A percentile compares a stretch with the other conserved stretches of the same genome.
These are phyloP conservation scores for Cryomyces antarcticus DNA, from an alignment of 495 filamentous ascomycete species.

Conservation along the genomic window DNA sequence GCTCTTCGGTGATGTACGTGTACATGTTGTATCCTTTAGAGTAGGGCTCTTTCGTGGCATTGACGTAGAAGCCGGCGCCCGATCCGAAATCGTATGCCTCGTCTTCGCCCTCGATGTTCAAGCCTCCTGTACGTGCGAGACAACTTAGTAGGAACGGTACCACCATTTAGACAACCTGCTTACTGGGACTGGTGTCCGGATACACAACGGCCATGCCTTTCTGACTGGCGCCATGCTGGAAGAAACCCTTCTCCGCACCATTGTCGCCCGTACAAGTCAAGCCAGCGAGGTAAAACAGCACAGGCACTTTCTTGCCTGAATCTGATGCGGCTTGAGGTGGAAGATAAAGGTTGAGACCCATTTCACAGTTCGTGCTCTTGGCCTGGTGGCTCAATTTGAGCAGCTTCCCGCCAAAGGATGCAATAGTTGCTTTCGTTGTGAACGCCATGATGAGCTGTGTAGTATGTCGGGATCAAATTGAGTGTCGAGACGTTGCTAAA, in stretches of 20 bases:
- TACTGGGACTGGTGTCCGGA: slow-evolving; percentile 85
- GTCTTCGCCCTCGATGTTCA: slow-evolving; percentile 59
- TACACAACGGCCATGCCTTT: slow-evolving; percentile 75
- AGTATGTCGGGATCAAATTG: neutral
- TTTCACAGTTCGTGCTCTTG: slow-evolving; percentile 41
- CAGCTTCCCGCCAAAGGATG: slow-evolving; percentile 86
- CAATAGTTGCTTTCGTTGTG: slow-evolving; percentile 72
- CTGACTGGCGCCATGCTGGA: slow-evolving; percentile 60
- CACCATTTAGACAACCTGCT: slow-evolving; percentile 5
- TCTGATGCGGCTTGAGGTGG: slow-evolving; percentile 32
- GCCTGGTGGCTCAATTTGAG: slow-evolving; percentile 80
- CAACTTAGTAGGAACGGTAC: neutral
- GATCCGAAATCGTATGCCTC: slow-evolving; percentile 78
- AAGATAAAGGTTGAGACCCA: slow-evolving; percentile 48
- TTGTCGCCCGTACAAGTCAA: slow-evolving; percentile 93
- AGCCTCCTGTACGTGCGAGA: slow-evolving; percentile 28
- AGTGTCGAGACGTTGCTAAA: neutral
- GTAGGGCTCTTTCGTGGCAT: slow-evolving; percentile 64
- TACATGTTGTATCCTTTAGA: slow-evolving; percentile 72
- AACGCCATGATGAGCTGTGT: slow-evolving; percentile 38
- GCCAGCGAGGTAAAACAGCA: slow-evolving; percentile 88
- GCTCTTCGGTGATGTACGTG: slow-evolving; percentile 64
- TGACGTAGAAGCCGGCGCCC: slow-evolving; percentile 85
- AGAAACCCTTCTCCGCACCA: slow-evolving; percentile 89
- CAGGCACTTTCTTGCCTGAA: slow-evolving; percentile 40